phyloP scores from a whole-genome alignment of 2,329 filamentous ascomycete genomes.

The Cercospora sp. region DNA sequence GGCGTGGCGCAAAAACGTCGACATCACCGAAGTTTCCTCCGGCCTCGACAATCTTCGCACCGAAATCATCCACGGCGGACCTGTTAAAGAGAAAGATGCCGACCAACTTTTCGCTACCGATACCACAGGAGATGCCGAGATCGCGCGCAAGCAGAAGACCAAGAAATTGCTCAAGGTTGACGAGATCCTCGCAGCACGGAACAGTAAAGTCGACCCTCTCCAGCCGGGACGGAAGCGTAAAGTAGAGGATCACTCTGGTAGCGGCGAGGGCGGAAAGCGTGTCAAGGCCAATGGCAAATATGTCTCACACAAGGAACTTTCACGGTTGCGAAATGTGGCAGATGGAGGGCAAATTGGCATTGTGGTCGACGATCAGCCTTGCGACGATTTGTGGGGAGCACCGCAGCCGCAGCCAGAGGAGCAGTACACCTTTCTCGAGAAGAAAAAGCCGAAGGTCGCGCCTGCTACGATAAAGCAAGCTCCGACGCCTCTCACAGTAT shows the following conservation, averaged over 20 bases:
- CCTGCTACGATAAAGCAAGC: slow-evolving; percentile 74
- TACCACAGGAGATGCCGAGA: slow-evolving; percentile 65
- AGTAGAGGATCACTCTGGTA: slow-evolving; percentile 64
- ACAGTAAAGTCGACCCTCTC: slow-evolving; percentile 75
- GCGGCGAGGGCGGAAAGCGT: slow-evolving; percentile 67
- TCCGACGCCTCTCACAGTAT: slow-evolving; percentile 79
- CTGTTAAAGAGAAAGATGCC: slow-evolving; percentile 79
- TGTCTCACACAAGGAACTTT: slow-evolving; percentile 80
- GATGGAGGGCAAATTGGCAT: slow-evolving; percentile 62
- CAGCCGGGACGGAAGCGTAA: slow-evolving; percentile 69
- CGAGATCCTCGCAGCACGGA: slow-evolving; percentile 80
- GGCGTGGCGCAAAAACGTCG: slow-evolving; percentile 97
- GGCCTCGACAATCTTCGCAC: slow-evolving; percentile 83
- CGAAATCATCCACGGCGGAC: slow-evolving; percentile 86
- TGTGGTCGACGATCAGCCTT: slow-evolving; percentile 54
- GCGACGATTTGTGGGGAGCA: slow-evolving; percentile 77
- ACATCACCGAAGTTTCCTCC: slow-evolving; percentile 79
- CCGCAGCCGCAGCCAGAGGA: slow-evolving; percentile 52
- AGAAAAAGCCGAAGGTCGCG: slow-evolving; percentile 63
- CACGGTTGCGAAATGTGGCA: slow-evolving; percentile 74
- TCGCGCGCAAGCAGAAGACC: slow-evolving; percentile 63
- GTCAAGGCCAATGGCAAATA: slow-evolving; percentile 67
- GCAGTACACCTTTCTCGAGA: slow-evolving; percentile 64
- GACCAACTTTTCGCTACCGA: slow-evolving; percentile 85
- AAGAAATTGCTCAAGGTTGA: slow-evolving; percentile 84